Evolutionary conservation across 164 flowering plant genomes (phyloP).

Genomic region (Magnolia officinalis): DNA sequence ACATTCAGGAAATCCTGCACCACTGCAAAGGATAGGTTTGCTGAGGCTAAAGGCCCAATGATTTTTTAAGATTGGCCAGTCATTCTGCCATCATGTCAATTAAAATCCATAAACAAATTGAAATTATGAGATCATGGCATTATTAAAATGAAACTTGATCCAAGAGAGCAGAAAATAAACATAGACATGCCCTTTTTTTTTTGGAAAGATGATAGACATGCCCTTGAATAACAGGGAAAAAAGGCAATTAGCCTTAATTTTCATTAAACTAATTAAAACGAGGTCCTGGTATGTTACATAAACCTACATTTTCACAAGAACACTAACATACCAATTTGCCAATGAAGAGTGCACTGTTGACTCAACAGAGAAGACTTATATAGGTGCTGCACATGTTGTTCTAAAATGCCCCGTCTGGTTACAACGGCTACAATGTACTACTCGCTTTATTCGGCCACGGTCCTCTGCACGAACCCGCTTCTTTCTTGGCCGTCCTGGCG

Average conservation of each 20-base stretch:
- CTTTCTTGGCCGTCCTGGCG: conserved; percentile 40
- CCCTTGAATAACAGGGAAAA: neutral
- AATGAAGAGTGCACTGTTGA: neutral
- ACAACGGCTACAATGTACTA: conserved; percentile 50
- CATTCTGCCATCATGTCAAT: neutral
- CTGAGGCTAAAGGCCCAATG: too few species aligned
- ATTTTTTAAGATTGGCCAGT: neutral
- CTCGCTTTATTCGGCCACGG: conserved; percentile 40
- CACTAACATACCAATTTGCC: neutral
- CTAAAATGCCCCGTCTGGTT: conserved; percentile 51
- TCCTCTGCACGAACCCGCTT: conserved; percentile 42
- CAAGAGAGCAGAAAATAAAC: neutral
- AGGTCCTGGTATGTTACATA: neutral
- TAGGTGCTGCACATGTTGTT: conserved; percentile 34
- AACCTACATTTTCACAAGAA: conserved; percentile 2
- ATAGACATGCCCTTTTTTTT: neutral
- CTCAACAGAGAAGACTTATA: neutral
- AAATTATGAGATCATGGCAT: neutral
- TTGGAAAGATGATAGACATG: too few species aligned
- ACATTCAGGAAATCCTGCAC: too few species aligned
- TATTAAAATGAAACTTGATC: neutral
- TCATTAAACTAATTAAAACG: neutral
- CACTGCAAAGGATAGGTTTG: too few species aligned
- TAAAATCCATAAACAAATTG: neutral
- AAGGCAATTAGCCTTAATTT: neutral